These are phyloP conservation scores for Cercospora citrullina DNA, from an alignment of 2,329 filamentous ascomycete genomes.

Conservation along the genomic window DNA sequence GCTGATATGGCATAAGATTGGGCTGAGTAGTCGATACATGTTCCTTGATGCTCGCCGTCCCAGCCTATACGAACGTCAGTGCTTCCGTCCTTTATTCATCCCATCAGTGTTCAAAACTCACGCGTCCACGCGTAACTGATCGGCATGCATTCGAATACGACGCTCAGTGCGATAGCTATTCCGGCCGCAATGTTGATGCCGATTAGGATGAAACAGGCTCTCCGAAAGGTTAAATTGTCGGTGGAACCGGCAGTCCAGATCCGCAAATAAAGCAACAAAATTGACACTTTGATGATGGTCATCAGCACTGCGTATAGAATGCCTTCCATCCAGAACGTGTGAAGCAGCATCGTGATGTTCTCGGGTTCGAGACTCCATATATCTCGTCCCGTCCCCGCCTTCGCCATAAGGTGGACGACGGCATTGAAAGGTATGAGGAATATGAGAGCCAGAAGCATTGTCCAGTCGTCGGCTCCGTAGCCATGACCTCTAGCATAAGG, in stretches of 20 bases:
- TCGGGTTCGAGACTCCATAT: constrained; percentile 13
- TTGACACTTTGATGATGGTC: constrained; percentile 15
- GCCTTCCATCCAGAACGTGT: constrained; percentile 13
- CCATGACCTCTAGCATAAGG: constrained; percentile 6
- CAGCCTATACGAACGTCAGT: neutral
- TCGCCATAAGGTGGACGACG: constrained; percentile 6
- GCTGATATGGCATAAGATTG: constrained; percentile 15
- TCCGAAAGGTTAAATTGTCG: constrained; percentile 5
- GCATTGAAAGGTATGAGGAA: constrained; percentile 9
- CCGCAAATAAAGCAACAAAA: constrained; percentile 15
- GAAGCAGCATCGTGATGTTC: constrained; percentile 8
- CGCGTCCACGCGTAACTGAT: constrained; percentile 11
- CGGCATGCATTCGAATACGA: constrained; percentile 12
- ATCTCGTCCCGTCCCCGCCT: constrained; percentile 9
- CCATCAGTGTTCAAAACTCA: neutral
- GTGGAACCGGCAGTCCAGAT: constrained; percentile 14
- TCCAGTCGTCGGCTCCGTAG: constrained; percentile 12
- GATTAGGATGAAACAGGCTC: constrained; percentile 10
- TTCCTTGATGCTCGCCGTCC: constrained; percentile 8
- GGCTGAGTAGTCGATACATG: constrained; percentile 8
- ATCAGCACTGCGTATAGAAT: constrained; percentile 17
- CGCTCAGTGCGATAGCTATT: constrained; percentile 1
- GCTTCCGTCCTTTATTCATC: too few species aligned
- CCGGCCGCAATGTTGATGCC: constrained; percentile 7
- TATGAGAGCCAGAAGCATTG: constrained; percentile 3